A percentile compares a stretch with the other conserved stretches of the same genome.
Evolutionary conservation across 345 rosid genomes (phyloP).

Genomic region (Mangifera indica): DNA sequence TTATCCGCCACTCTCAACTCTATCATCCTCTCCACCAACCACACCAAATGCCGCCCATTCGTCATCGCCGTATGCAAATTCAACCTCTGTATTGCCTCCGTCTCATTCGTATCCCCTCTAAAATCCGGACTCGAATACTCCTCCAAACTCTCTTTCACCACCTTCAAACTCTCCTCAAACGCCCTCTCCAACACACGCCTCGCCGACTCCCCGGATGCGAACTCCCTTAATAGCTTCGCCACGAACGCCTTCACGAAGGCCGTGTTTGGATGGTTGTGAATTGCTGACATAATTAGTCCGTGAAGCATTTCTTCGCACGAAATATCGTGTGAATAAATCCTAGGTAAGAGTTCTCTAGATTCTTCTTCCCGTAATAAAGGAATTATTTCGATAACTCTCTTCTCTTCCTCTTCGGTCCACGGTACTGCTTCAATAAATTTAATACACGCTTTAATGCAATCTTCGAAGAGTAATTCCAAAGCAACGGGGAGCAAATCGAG

Average conservation of each 20-base stretch:
- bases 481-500: slow-evolving; percentile 62
- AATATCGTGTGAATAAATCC: slow-evolving; percentile 37
- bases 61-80: slow-evolving; percentile 65
- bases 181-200: slow-evolving; percentile 58
- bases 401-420: slow-evolving; percentile 72
- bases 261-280: slow-evolving; percentile 47
- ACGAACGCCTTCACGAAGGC: slow-evolving; percentile 66
- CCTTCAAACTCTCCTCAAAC: slow-evolving; percentile 50
- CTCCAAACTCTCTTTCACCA: slow-evolving; percentile 62
- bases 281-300: slow-evolving; percentile 50
- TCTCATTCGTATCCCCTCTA: slow-evolving; percentile 68
- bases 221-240: slow-evolving; percentile 59
- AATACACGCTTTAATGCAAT: slow-evolving; percentile 47
- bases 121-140: slow-evolving; percentile 71
- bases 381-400: slow-evolving; percentile 40
- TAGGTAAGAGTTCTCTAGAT: slow-evolving; percentile 53
- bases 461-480: slow-evolving; percentile 59
- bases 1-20: slow-evolving; percentile 65
- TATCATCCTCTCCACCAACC: slow-evolving; percentile 79
- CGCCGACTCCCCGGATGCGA: slow-evolving; percentile 49
- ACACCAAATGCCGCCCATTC: slow-evolving; percentile 54
- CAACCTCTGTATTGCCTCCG: slow-evolving; percentile 68
- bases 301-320: slow-evolving; percentile 63
- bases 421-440: slow-evolving; percentile 63
- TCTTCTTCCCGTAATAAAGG: slow-evolving; percentile 50